Evolutionary conservation across 2,329 filamentous ascomycete species (phyloP).

Genomic region (Xylaria sp.): DNA sequence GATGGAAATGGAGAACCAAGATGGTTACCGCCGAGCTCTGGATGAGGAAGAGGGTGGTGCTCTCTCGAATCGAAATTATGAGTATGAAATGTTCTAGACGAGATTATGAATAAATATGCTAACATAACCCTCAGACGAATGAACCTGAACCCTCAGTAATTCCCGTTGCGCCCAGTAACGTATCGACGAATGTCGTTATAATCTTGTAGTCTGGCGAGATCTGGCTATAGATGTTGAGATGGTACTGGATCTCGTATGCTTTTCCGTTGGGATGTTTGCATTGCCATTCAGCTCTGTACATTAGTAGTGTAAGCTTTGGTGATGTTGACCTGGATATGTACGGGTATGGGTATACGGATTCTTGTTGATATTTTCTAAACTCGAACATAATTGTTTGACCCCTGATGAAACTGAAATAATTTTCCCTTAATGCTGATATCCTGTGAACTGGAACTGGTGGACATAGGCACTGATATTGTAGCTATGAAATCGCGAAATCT

Average conservation of each 20-base stretch:
- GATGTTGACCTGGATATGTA: neutral
- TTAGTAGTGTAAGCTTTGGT: neutral
- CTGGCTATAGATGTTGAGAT: neutral
- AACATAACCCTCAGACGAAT: constrained; percentile 26
- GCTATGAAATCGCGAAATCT: too few relatives aligned
- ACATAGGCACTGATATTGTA: too few relatives aligned
- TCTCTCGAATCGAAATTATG: constrained; percentile 28
- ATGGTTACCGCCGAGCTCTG: constrained; percentile 40
- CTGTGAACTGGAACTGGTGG: too few relatives aligned
- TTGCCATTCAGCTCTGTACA: neutral
- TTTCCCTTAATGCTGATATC: too few relatives aligned
- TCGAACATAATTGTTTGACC: too few relatives aligned
- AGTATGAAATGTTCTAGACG: constrained; percentile 30
- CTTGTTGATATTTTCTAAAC: too few relatives aligned
- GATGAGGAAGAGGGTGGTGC: constrained; percentile 49
- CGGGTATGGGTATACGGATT: too few relatives aligned
- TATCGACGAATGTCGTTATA: neutral
- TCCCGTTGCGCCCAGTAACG: neutral
- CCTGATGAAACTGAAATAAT: too few relatives aligned
- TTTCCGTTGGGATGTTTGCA: neutral
- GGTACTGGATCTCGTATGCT: neutral
- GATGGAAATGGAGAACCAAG: constrained; percentile 28
- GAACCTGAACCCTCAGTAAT: constrained; percentile 6
- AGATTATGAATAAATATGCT: constrained; percentile 18
- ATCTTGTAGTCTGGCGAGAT: neutral